Evolutionary conservation across 345 rosid genomes (phyloP).

Genomic region (Aquilaria yunnanensis): DNA sequence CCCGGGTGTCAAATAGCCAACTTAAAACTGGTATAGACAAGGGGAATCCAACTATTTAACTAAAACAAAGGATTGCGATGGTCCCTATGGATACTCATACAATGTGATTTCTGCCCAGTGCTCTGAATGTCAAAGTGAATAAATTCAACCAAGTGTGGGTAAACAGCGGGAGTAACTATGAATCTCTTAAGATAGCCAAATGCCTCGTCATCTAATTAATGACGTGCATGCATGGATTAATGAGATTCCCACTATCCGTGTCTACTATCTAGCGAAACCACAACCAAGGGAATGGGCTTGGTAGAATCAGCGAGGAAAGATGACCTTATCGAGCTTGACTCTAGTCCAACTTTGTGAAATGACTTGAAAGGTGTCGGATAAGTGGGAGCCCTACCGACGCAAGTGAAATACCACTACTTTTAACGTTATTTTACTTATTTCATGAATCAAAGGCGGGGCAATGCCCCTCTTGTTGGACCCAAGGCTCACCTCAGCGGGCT

Average conservation of each 20-base stretch:
- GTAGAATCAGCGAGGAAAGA: conserved; percentile 16
- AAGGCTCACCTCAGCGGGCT: neutral
- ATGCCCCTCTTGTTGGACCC: conserved; percentile 2
- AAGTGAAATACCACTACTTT: conserved; percentile 9
- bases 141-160: conserved; percentile 8
- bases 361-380: conserved; percentile 1
- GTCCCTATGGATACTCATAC: conserved; percentile 13
- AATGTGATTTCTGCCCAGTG: conserved; percentile 12
- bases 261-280: conserved; percentile 24
- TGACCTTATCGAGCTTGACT: conserved; percentile 21
- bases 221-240: conserved; percentile 18
- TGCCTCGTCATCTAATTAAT: conserved; percentile 19
- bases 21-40: conserved; percentile 6
- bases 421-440: conserved; percentile 15
- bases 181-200: conserved; percentile 7
- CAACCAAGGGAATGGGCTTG: conserved; percentile 20
- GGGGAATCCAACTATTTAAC: conserved; percentile 7
- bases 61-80: conserved; percentile 8
- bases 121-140: conserved; percentile 8
- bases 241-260: conserved; percentile 20
- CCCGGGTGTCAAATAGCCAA: neutral
- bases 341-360: conserved; percentile 15
- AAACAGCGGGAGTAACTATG: conserved; percentile 3
- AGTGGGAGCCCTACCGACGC: neutral
- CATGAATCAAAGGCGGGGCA: conserved; percentile 10